Evolutionary conservation across 2,329 filamentous ascomycete species (phyloP).

Genomic region (Paramyrothecium roridum): DNA sequence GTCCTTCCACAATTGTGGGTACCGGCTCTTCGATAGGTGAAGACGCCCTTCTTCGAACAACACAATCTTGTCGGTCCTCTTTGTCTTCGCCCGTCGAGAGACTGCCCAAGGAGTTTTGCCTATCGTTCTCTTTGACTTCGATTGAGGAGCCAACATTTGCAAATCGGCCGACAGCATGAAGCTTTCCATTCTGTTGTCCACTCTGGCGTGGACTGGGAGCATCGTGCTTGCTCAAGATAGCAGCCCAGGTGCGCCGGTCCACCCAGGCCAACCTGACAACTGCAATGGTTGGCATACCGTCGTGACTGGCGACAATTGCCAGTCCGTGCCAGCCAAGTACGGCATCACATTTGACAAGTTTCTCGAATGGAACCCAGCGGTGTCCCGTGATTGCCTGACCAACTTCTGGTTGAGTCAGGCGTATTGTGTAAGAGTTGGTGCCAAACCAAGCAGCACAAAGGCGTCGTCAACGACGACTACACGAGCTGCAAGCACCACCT

Average conservation of each 20-base stretch:
- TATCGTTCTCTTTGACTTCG: not conserved
- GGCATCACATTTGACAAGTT: slow-evolving; percentile 20
- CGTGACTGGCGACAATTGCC: slow-evolving; percentile 13
- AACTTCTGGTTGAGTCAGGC: slow-evolving; percentile 19
- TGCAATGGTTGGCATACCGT: slow-evolving; percentile 14
- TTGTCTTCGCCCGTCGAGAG: not conserved
- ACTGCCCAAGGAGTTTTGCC: not conserved
- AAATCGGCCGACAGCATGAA: not conserved
- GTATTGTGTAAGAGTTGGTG: slow-evolving; percentile 20
- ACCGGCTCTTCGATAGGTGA: not conserved
- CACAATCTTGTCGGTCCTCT: not conserved
- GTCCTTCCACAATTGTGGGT: not conserved
- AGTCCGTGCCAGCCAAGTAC: slow-evolving; percentile 10
- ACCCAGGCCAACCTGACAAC: slow-evolving; percentile 2
- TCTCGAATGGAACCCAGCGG: slow-evolving; percentile 20
- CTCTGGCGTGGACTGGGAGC: not conserved
- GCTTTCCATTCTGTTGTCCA: not conserved
- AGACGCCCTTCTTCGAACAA: not conserved
- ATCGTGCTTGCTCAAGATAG: not conserved
- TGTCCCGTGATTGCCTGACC: slow-evolving; percentile 18
- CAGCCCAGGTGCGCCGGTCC: not conserved
- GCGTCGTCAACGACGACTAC: not conserved
- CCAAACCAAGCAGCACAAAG: slow-evolving; percentile 1
- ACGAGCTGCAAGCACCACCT: not conserved
- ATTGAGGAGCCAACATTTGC: not conserved